Percentiles rank a stretch among this genome's conserved stretches.
These are phyloP conservation scores for Oryza australiensis DNA, from an alignment of 176 grass and related monocot genomes.

Conservation along the genomic window DNA sequence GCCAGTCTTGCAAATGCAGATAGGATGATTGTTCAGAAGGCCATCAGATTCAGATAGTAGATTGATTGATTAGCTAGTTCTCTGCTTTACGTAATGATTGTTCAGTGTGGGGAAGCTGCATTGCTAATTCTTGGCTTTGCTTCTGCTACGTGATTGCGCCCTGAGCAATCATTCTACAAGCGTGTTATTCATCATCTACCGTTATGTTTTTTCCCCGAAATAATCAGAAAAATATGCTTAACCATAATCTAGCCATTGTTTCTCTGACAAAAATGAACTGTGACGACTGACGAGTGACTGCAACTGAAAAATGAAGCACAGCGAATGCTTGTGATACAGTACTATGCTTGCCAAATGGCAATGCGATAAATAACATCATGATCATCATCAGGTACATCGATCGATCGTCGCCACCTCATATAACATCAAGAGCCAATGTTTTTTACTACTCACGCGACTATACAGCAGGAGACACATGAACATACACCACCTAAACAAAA, in stretches of 20 bases:
- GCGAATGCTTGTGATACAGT: constrained; percentile 33
- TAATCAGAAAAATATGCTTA: background rate
- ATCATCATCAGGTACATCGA: background rate
- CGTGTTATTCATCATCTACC: background rate
- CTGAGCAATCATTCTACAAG: background rate
- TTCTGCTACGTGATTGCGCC: background rate
- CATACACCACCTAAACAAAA: constrained; percentile 31
- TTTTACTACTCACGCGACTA: constrained; percentile 40
- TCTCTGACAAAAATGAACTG: background rate
- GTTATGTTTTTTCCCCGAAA: background rate
- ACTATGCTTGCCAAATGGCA: constrained; percentile 21
- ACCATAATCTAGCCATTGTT: constrained; percentile 9
- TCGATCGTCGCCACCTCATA: background rate
- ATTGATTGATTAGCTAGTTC: background rate
- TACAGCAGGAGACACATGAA: constrained; percentile 53
- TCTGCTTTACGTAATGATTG: background rate
- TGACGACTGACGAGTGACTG: background rate
- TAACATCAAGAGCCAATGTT: constrained; percentile 41
- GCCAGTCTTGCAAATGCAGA: background rate
- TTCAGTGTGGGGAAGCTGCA: background rate
- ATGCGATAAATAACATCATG: background rate
- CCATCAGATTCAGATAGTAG: too few species aligned
- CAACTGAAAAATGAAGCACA: constrained; percentile 22
- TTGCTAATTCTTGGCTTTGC: background rate
- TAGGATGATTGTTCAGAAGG: background rate